Base-by-base conservation (phyloP, 2,329 filamentous ascomycete genomes). In the Calonectria fujianensis region DNA sequence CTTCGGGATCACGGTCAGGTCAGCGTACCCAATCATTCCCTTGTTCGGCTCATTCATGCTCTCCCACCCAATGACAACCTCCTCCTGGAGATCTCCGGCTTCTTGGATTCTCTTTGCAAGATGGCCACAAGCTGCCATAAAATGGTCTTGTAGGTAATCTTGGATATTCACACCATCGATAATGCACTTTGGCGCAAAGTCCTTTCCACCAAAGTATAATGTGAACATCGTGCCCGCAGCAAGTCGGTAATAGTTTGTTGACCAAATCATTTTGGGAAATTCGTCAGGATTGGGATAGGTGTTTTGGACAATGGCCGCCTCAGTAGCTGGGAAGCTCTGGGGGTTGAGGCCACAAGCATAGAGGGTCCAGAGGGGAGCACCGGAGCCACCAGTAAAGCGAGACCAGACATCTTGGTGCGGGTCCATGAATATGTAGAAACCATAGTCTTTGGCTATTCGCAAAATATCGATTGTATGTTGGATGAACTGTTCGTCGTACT, bases 351-450 rank as follows among this genome's bases (percentile, higher is more conserved):
- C 97, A 78, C 94, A 96, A 32, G 97, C 97, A 85, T 98, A 98
- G 2, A 99, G 85, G 27, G 97, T 99, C 97, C 97, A 99, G 91
- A 98, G 94, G 1, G 97, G 97, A 7, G 97, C 97, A 39, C 97
- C 97, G 32, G 96, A 98, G 61, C 97, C 97, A 57, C 97, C 97
- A 8, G 95, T 96, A 82, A 97, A 97, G 70, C 97, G 91, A 41
- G 96, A 98, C 97, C 97, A 99, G 80, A 98, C 96, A 87, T 99
- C 97, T 88, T 99, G 97, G 84, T 99, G 97, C 27, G 97, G 96
- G 80, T 99, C 97, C 95, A 99, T 98, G 83, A 98, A 98, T 65
- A 99, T 90, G 82, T 97, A 98, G 84, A 99, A 98, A 35, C 95
- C 95, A 87, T 98, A 98, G 48, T 92, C 90, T 83, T 96, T 98